Evolutionary conservation across 306 rosid genomes (phyloP).

Genomic region (Vachellia pachyceras): DNA sequence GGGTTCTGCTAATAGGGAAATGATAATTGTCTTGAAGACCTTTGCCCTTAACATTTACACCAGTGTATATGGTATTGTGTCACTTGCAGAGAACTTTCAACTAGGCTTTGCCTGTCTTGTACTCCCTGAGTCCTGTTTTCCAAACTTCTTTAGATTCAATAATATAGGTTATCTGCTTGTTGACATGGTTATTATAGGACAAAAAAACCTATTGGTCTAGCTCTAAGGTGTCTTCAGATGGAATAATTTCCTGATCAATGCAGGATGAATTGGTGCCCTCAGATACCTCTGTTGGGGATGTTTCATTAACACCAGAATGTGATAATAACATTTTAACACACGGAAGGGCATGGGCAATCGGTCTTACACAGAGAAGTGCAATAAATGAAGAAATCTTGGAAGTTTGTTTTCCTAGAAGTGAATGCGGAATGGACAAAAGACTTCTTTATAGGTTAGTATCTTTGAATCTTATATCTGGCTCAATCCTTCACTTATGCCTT

Average conservation of each 20-base stretch:
- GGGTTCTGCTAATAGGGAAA: not conserved
- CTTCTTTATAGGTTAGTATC: conserved; percentile 78
- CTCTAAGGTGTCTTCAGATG: conserved; percentile 29
- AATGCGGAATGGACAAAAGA: conserved; percentile 52
- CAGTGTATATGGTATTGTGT: not conserved
- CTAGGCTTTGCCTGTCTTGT: not conserved
- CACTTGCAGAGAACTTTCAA: not conserved
- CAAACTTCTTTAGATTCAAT: not conserved
- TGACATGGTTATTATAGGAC: conserved; percentile 12
- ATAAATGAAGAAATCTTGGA: conserved; percentile 70
- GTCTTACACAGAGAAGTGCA: conserved; percentile 66
- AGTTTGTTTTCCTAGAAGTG: conserved; percentile 50
- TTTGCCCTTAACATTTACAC: conserved; percentile 15
- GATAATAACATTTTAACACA: conserved; percentile 54
- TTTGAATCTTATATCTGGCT: conserved; percentile 27
- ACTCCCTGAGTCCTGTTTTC: not conserved
- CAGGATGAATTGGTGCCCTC: conserved; percentile 65
- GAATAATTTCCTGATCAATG: conserved; percentile 36
- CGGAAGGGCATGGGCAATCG: conserved; percentile 91
- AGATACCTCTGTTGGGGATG: conserved; percentile 52
- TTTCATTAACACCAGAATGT: conserved; percentile 43
- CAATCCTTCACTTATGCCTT: conserved; percentile 26
- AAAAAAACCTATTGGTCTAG: conserved; percentile 28
- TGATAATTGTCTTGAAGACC: not conserved
- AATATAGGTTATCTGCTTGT: conserved; percentile 7